Percentiles rank a stretch among this genome's conserved stretches.
These are phyloP conservation scores for Penicillium waksmanii DNA, from an alignment of 495 filamentous ascomycete species.

Conservation along the genomic window DNA sequence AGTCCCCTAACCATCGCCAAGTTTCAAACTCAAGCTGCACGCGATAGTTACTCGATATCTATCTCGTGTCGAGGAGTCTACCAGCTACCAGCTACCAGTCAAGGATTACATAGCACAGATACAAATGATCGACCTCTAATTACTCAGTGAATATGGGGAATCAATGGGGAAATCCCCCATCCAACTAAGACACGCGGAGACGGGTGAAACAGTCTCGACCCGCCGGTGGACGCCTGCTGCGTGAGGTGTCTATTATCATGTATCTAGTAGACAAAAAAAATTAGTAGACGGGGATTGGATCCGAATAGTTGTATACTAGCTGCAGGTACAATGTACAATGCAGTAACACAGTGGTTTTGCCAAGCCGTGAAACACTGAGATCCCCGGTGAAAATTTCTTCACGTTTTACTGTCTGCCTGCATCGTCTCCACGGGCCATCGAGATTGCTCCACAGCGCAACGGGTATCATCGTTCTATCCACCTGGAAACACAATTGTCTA, in stretches of 20 bases:
- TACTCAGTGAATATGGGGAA: no score
- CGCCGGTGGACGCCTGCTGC: not conserved
- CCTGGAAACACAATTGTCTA: no score
- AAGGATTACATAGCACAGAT: no score
- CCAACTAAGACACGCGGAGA: slow-evolving; percentile 1
- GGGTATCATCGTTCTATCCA: not conserved
- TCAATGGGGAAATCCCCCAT: slow-evolving; percentile 3
- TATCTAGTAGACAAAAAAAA: not conserved
- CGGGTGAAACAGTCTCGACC: slow-evolving; percentile 2
- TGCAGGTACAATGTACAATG: not conserved
- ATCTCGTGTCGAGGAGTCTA: no score
- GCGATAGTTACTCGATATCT: no score
- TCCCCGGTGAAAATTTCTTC: not conserved
- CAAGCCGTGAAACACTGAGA: not conserved
- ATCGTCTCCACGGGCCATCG: slow-evolving; percentile 2
- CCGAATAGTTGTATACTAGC: no score
- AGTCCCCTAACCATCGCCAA: no score
- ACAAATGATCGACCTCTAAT: no score
- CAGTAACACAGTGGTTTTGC: not conserved
- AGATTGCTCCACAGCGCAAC: not conserved
- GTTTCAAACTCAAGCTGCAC: no score
- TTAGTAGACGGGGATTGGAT: no score
- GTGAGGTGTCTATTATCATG: not conserved
- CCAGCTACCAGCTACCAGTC: no score
- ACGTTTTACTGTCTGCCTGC: slow-evolving; percentile 1